Evolutionary conservation across 179 eudicot species (phyloP).

Genomic region (Camellia oleifera): DNA sequence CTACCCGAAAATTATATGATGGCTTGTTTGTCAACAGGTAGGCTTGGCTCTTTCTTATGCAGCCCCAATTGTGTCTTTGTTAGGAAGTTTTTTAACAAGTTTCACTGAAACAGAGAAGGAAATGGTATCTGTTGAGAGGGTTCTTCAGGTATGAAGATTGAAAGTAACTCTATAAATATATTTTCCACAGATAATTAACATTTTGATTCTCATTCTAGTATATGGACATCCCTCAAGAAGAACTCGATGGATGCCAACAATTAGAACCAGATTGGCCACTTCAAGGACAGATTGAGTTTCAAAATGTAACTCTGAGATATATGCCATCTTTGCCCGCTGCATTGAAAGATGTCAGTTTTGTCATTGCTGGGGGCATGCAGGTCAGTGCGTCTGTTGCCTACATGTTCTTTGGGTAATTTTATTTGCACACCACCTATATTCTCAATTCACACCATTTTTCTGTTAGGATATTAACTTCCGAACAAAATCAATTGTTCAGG

Average conservation of each 20-base stretch:
- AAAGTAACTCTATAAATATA: not conserved
- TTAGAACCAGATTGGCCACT: conserved; percentile 60
- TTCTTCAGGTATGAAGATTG: conserved; percentile 55
- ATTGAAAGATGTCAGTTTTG: conserved; percentile 58
- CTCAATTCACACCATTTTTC: too few species aligned
- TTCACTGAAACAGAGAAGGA: conserved; percentile 97
- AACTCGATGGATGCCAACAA: conserved; percentile 37
- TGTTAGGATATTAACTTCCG: too few species aligned
- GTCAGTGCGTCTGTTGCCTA: conserved; percentile 29
- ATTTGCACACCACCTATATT: too few species aligned
- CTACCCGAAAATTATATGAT: not conserved
- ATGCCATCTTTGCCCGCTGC: conserved; percentile 88
- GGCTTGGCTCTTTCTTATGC: conserved; percentile 97
- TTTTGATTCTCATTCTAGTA: conserved; percentile 46
- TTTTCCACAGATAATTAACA: not conserved
- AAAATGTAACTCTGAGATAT: conserved; percentile 62
- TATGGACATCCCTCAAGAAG: conserved; percentile 86
- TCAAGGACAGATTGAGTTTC: conserved; percentile 75
- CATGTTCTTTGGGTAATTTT: not conserved
- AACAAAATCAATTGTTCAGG: too few species aligned
- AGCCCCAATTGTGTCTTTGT: conserved; percentile 78
- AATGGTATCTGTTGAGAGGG: conserved; percentile 97
- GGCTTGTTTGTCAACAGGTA: conserved; percentile 49
- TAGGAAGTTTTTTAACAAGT: conserved; percentile 89
- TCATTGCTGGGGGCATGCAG: conserved; percentile 72